These are phyloP conservation scores for Ophiostoma piceae DNA, from an alignment of 2,329 filamentous ascomycete genomes.

Conservation along the genomic window DNA sequence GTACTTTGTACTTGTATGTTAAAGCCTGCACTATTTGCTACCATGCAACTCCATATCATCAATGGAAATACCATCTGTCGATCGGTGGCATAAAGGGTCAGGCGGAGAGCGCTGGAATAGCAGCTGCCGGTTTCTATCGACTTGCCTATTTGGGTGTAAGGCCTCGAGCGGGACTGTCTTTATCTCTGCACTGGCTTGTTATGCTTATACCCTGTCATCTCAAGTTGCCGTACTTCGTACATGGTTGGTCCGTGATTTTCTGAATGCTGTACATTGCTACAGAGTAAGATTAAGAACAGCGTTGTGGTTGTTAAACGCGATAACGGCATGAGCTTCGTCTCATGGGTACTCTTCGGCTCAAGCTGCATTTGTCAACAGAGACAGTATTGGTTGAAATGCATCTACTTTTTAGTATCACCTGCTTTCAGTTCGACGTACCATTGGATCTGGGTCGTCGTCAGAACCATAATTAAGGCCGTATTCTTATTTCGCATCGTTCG, in stretches of 20 bases:
- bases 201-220: too few relatives aligned
- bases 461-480: neutral
- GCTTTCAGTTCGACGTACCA: neutral
- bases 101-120: neutral
- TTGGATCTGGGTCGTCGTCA: neutral
- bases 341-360: neutral
- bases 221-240: neutral
- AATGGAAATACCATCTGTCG: neutral
- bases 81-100: neutral
- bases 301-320: neutral
- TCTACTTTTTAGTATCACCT: too few relatives aligned
- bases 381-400: neutral
- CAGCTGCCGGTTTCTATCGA: slow-evolving; percentile 1
- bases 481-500: neutral
- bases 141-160: slow-evolving; percentile 13
- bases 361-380: neutral
- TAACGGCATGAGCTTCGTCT: neutral
- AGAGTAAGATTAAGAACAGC: neutral
- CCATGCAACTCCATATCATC: neutral
- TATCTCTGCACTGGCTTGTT: neutral
- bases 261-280: neutral
- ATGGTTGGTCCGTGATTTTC: neutral
- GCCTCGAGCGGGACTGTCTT: neutral
- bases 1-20: too few relatives aligned
- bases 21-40: neutral